Base-by-base conservation (phyloP, 306 rosid species). In the Geum urbanum region DNA sequence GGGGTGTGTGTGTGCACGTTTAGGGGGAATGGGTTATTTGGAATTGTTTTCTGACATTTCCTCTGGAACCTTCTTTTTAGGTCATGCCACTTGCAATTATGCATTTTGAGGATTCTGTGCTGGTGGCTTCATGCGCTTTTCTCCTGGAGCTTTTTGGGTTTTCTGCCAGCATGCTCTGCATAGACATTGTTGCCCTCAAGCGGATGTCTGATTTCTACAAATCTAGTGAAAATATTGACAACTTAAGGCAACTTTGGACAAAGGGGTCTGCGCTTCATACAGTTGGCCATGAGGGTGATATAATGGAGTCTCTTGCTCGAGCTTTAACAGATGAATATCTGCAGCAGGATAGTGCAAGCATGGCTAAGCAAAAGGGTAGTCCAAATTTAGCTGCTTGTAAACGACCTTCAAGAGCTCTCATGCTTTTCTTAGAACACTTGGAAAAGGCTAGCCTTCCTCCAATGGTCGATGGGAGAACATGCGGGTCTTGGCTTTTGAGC, bases 61-160 rank as follows among this genome's bases (percentile, higher is more conserved):
- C 27, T 40, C 37, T 70, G 37, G 40, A 37, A 54, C 65, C 78
- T 72, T 70, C 66, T 56, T 80, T 78, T 78, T 74, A 92, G 98
- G 90, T 92, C 72, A 71, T 86, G 61, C 96, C 96, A 53, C 82
- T 84, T 75, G 96, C 96, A 78, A 83, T 90, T 78, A 78, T 83
- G 83, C 91, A 90, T 86, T 92, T 86, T 81, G 98, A 92, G 83
- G 86, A 90, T 86, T 79, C 88, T 52, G 80, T 84, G 81, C 86
- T 92, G 76, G 96, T 82, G 79, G 90, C 98, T 63, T 88, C 98
- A 9, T 90, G 97, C 81, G 83, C 94, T 76, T 88, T 92, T 78
- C 90, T 92, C 71, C 72, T 92, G 73, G 97, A 88, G 86, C 94
- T 92, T 56, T 85, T 96, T 70, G 98, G 98, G 48, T 78, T 88